These are phyloP conservation scores for Trichoderma oligosporum DNA, from an alignment of 2,329 filamentous ascomycete genomes.

Conservation along the genomic window DNA sequence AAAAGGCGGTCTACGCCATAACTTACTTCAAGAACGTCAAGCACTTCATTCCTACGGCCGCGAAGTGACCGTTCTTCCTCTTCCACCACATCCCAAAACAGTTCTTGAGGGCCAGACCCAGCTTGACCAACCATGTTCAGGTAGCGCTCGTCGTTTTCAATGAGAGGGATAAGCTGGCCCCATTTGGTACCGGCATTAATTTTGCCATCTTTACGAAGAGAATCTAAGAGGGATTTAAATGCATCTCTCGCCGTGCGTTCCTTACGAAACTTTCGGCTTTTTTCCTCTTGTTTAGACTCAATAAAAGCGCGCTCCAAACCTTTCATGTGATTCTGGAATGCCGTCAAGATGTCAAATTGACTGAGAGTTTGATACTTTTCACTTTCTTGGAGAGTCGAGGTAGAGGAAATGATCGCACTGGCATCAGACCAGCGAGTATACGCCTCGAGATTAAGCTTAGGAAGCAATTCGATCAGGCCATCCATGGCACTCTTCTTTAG, in stretches of 20 bases:
- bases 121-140: conserved; percentile 75
- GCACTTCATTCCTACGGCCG: conserved; percentile 73
- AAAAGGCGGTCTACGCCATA: neutral
- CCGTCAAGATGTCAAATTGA: conserved; percentile 84
- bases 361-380: conserved; percentile 81
- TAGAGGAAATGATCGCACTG: conserved; percentile 73
- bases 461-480: conserved; percentile 73
- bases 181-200: conserved; percentile 91
- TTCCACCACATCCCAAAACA: conserved; percentile 95
- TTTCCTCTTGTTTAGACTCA: conserved; percentile 82
- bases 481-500: conserved; percentile 78
- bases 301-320: conserved; percentile 87
- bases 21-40: conserved; percentile 83
- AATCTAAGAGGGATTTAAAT: conserved; percentile 69
- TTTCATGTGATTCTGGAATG: conserved; percentile 95
- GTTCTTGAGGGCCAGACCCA: conserved; percentile 80
- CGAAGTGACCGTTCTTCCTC: conserved; percentile 88
- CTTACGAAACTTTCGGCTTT: conserved; percentile 71
- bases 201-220: conserved; percentile 70
- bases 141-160: conserved; percentile 81
- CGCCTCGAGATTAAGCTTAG: conserved; percentile 77
- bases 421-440: conserved; percentile 95
- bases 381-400: conserved; percentile 72
- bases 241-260: conserved; percentile 84
- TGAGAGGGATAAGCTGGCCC: conserved; percentile 70